A percentile compares a stretch with the other conserved stretches of the same genome.
These are phyloP conservation scores for Sabuloglossum arenarium DNA, from an alignment of 495 filamentous ascomycete genomes.

Conservation along the genomic window DNA sequence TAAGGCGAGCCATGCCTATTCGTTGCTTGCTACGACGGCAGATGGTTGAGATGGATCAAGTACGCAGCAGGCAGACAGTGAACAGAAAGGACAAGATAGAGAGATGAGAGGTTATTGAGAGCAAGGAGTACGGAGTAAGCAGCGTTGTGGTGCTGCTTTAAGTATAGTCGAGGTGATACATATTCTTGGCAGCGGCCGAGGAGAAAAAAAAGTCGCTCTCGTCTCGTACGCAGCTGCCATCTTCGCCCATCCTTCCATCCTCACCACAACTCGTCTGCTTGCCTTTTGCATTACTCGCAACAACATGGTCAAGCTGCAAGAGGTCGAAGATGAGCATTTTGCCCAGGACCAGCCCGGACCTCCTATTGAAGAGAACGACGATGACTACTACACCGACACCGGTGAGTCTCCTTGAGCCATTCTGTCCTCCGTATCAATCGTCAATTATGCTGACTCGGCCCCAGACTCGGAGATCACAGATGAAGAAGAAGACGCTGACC, in stretches of 20 bases:
- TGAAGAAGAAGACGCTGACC: constrained; percentile 19
- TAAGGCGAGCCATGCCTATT: neutral
- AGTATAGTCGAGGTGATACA: too few relatives aligned
- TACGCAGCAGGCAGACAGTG: too few relatives aligned
- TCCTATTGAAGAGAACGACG: constrained; percentile 44
- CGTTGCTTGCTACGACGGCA: neutral
- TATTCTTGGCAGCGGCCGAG: too few relatives aligned
- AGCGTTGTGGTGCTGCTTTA: too few relatives aligned
- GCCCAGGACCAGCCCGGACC: constrained; percentile 45
- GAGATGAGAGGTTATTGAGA: too few relatives aligned
- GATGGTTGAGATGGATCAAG: neutral
- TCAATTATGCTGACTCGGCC: neutral
- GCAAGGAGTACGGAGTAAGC: too few relatives aligned
- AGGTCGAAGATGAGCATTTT: constrained; percentile 94
- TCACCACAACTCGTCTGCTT: neutral
- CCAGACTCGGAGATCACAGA: constrained; percentile 32
- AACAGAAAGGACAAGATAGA: too few relatives aligned
- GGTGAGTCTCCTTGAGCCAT: constrained; percentile 33
- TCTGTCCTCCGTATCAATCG: neutral
- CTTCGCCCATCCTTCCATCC: too few relatives aligned
- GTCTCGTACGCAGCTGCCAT: too few relatives aligned
- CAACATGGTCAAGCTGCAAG: constrained; percentile 89
- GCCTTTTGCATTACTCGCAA: neutral
- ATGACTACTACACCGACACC: constrained; percentile 73
- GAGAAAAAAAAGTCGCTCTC: too few relatives aligned